A percentile compares a stretch with the other conserved stretches of the same genome.
phyloP scores from a whole-genome alignment of 2,329 filamentous ascomycete genomes.

The Cladosporium colombiae region DNA sequence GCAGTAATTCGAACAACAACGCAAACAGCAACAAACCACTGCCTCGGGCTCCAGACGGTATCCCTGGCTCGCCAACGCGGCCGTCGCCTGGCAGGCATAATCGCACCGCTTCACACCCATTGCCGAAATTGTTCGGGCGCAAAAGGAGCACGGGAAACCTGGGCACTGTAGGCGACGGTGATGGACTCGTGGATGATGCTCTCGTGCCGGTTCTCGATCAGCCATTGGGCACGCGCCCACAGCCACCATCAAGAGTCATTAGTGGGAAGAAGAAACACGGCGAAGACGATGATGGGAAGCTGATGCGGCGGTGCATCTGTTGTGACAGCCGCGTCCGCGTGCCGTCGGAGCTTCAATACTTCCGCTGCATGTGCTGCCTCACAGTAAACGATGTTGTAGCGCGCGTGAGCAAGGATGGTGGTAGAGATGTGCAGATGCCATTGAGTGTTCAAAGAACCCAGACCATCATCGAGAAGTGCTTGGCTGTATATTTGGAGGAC shows the following conservation, averaged over 20 bases:
- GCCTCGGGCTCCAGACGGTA: constrained; percentile 25
- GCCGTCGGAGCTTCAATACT: constrained; percentile 71
- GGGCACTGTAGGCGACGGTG: constrained; percentile 31
- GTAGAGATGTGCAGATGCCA: constrained; percentile 36
- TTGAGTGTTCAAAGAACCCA: constrained; percentile 64
- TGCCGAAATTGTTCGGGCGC: constrained; percentile 69
- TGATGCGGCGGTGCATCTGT: constrained; percentile 78
- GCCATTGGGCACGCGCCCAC: constrained; percentile 33
- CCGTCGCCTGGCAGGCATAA: constrained; percentile 31
- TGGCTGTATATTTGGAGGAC: constrained; percentile 52
- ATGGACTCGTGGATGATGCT: constrained; percentile 47
- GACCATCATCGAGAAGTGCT: constrained; percentile 57
- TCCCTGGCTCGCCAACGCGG: constrained; percentile 27
- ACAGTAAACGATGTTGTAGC: constrained; percentile 75
- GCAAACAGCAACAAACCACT: constrained; percentile 27
- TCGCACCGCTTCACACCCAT: constrained; percentile 78
- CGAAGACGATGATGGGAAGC: constrained; percentile 54
- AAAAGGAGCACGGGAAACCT: constrained; percentile 50
- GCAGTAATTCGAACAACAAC: constrained; percentile 18
- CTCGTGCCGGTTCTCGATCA: constrained; percentile 42
- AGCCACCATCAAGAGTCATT: constrained; percentile 25
- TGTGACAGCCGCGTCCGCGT: constrained; percentile 80
- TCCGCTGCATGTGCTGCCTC: constrained; percentile 80
- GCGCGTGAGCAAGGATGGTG: constrained; percentile 24
- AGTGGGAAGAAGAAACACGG: constrained; percentile 31